Conservation (phyloP, 2,329 filamentous ascomycete genomes). For the Colletotrichum musicola region DNA sequence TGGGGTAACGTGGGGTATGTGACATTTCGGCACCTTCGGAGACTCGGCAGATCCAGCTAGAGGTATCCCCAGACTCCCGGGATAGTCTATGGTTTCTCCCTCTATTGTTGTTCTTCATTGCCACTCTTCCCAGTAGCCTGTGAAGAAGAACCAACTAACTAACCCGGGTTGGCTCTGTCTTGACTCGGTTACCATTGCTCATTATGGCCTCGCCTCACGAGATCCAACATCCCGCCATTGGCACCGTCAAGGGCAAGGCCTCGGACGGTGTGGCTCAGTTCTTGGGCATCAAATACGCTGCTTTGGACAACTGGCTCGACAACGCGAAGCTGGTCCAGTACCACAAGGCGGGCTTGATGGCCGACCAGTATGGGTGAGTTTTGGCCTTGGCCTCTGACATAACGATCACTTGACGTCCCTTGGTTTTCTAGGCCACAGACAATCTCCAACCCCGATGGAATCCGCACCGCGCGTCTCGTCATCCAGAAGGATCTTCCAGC, state of each 20-base stretch:
- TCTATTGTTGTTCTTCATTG: too few species aligned
- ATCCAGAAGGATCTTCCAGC: conserved; percentile 61
- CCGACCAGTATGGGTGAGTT: conserved; percentile 51
- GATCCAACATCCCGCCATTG: conserved; percentile 24
- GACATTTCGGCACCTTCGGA: too few species aligned
- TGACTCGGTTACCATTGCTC: too few species aligned
- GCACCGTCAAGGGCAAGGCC: background rate
- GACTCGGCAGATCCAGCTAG: too few species aligned
- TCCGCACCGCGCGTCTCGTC: conserved; percentile 59
- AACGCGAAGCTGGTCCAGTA: conserved; percentile 32
- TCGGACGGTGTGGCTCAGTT: conserved; percentile 40
- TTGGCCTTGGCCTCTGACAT: background rate
- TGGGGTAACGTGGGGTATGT: too few species aligned
- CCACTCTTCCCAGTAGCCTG: too few species aligned
- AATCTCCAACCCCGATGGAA: conserved; percentile 53
- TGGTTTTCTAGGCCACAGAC: conserved; percentile 48
- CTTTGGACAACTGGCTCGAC: conserved; percentile 39
- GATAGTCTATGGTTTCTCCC: too few species aligned
- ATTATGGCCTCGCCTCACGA: background rate
- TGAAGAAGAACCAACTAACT: too few species aligned
- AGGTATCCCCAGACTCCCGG: too few species aligned
- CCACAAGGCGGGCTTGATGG: conserved; percentile 43
- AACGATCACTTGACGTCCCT: background rate
- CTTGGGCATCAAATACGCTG: conserved; percentile 43
- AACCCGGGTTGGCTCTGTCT: too few species aligned